Evolutionary conservation across 176 grass and related monocot species (phyloP).

Genomic region (Carex myosuroides): DNA sequence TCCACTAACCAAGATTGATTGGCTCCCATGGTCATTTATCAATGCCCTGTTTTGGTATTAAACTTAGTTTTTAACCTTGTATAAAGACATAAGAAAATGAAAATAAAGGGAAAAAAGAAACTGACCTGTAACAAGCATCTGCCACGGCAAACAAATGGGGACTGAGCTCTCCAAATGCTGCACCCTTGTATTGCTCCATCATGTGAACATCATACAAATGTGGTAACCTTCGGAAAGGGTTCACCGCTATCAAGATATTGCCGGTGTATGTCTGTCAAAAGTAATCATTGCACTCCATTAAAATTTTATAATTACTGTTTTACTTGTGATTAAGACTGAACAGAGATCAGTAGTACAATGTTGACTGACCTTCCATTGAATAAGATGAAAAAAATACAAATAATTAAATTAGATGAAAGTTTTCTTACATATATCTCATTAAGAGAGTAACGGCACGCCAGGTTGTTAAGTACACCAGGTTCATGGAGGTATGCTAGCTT

Average conservation of each 20-base stretch:
- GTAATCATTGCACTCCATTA: background rate
- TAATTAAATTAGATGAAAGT: background rate
- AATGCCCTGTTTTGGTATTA: constrained; percentile 38
- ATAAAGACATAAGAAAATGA: background rate
- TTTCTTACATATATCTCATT: constrained; percentile 92
- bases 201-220: constrained; percentile 87
- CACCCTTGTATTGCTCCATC: constrained; percentile 98
- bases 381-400: background rate
- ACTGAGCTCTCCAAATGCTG: constrained; percentile 77
- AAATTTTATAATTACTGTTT: background rate
- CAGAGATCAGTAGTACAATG: background rate
- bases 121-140: constrained; percentile 76
- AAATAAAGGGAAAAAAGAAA: background rate
- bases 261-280: constrained; percentile 76
- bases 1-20: constrained; percentile 86
- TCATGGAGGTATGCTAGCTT: constrained; percentile 95
- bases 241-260: constrained; percentile 95
- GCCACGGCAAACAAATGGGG: constrained; percentile 82
- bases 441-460: constrained; percentile 48
- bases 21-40: constrained; percentile 86
- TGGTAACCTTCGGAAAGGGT: constrained; percentile 75
- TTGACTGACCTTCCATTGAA: background rate
- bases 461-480: constrained; percentile 73
- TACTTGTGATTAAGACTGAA: background rate
- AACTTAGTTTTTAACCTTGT: background rate